Percentiles rank a stretch among this genome's conserved stretches.
Evolutionary conservation across 129 eudicot genomes (phyloP).

Genomic region (Pseudognaphalium luteoalbum): DNA sequence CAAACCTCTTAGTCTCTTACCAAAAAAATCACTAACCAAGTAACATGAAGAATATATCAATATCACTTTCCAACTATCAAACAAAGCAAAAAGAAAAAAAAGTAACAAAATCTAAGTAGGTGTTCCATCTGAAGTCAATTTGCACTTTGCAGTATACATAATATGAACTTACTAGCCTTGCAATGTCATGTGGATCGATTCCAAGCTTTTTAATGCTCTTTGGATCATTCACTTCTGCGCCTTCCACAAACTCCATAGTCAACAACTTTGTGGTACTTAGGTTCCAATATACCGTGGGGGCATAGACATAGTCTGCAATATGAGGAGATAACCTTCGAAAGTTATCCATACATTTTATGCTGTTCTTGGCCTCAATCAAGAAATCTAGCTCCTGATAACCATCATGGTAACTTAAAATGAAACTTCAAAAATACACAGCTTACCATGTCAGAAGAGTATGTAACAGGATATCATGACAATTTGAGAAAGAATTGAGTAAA

Average conservation of each 20-base stretch:
- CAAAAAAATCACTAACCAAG: conserved; percentile 9
- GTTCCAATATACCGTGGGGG: conserved; percentile 72
- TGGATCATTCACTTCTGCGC: conserved; percentile 69
- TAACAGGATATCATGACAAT: conserved; percentile 14
- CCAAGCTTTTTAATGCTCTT: conserved; percentile 61
- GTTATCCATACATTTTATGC: conserved; percentile 88
- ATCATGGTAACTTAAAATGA: conserved; percentile 28
- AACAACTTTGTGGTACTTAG: conserved; percentile 79
- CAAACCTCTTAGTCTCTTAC: conserved; percentile 4
- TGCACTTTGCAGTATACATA: conserved; percentile 20
- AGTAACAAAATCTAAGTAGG: neutral
- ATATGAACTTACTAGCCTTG: conserved; percentile 59
- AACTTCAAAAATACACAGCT: neutral
- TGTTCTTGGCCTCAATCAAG: conserved; percentile 88
- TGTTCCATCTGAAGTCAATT: neutral
- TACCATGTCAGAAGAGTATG: conserved; percentile 4
- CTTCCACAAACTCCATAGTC: conserved; percentile 92
- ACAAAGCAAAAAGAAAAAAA: neutral
- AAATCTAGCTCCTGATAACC: conserved; percentile 92
- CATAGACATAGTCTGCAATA: conserved; percentile 82
- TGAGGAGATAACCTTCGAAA: conserved; percentile 88
- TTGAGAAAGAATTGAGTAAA: neutral
- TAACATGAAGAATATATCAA: conserved; percentile 7
- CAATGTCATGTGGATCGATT: conserved; percentile 66
- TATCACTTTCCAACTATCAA: neutral